Evolutionary conservation across 139 green algal species (phyloP), one percentile per base, ranked within the genome.

Genomic region (Micractinium conductrix): DNA sequence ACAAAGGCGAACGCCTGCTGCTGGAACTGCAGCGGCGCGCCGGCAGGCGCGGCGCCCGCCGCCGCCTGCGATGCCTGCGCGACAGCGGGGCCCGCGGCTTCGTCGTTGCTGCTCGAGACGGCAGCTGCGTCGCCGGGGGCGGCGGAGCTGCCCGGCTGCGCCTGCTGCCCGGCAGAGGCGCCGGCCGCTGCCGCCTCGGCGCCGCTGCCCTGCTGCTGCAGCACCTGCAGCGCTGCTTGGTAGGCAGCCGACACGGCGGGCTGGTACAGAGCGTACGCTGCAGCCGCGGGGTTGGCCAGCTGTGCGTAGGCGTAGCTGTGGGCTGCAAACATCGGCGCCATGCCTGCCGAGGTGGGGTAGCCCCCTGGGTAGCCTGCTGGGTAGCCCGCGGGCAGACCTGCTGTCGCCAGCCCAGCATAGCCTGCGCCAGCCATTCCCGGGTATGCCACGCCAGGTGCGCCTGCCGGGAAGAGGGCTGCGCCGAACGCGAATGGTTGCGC

Each of bases 201-300:
- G 14, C 28, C 40, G 28, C 78, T 53, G 42, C 33, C 58, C 67
- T 71, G 60, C 76, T 83, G 79, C 68, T 85, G 79, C n/a, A 89
- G 48, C 65, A 72, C 84, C 48, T 92, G 89, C 67, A 91, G 78
- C 3, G 78, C 83, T 44, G 89, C 89, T 17, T 58, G 74, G 74
- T 89, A 85, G 48, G 84, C 67, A 30, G 86, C 86, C 26, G 28
- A 28, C 65, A 85, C 80, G 6, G 80, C 81, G 2, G 81, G 65
- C n/a, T 65, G 60, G 76, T 84, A 88, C 35, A 78, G 55, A 16
- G 70, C 45, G 65, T 72, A 72, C 16, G 70, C 70, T 37, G 62
- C 78, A 16, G 75, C 55, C 4, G 78, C 78, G 4, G 78, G 62
- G 60, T 62, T 74, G 78, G 78, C 42, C 60, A 62, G 62, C 7